Evolutionary conservation across 2,329 filamentous ascomycete genomes (phyloP), one percentile per base, ranked within the genome.

Genomic region (Sporothrix dimorphospora): DNA sequence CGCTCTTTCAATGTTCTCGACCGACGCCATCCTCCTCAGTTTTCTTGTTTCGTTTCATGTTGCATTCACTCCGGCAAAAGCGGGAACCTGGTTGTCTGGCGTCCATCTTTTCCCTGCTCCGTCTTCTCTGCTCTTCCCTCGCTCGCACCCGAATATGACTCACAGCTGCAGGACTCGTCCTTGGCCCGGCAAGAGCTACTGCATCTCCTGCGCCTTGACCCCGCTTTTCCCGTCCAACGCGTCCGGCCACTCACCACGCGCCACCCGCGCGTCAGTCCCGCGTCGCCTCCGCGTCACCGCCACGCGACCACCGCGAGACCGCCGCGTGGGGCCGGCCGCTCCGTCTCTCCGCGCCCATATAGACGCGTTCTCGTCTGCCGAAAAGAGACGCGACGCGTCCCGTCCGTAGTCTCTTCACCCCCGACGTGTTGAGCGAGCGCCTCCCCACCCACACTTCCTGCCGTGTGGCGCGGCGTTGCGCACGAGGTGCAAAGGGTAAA

Each of bases 201-300:
- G 53, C 70, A 68, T n/a, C 12, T 71, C 24, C 30, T 8, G 70
- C 34, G 16, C 27, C 24, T 45, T 2, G 42, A 42, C 69, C 65
- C 65, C 68, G 27, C 71, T 53, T 65, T 59, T 61, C 53, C 27
- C 65, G 38, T 12, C 30, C 59, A 21, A 61, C 65, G 45, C 66
- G 70, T 69, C 69, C 73, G 69, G 40, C 49, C 30, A 53, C 49
- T 53, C 30, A 24, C 65, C 67, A 72, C 73, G 73, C 55, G 55
- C 55, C 27, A 59, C 5, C 8, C 57, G 2, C 69, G 71, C 71
- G 71, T 69, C 68, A 65, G 12, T n/a, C 40, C 71, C 73, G 74
- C 69, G 72, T 70, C 49, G 5, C 19, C 45, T 61, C 65, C 73
- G 73, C 68, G 72, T 55, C 24, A 9, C 51, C 38, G 5, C 70